Percentiles rank a stretch among this genome's conserved stretches.
phyloP scores from a whole-genome alignment of 495 filamentous ascomycete genomes.

The Hypomontagnella monticulosa region DNA sequence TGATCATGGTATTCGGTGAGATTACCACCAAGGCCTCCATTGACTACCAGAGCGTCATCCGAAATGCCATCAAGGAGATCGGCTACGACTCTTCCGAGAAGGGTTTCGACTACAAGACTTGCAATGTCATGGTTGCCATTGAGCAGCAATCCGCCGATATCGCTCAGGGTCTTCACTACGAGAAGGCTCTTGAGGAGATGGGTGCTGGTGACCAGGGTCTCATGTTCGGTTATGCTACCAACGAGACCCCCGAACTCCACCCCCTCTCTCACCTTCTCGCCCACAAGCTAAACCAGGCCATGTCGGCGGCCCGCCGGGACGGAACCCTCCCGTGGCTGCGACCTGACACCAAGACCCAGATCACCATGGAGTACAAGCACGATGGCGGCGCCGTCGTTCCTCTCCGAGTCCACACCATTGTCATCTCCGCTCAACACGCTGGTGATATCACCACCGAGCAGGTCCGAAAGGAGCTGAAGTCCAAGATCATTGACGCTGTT shows the following conservation, averaged over 20 bases:
- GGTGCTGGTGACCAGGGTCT: slow-evolving; percentile 99
- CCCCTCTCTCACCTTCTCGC: slow-evolving; percentile 91
- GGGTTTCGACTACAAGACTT: slow-evolving; percentile 99
- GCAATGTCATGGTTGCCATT: slow-evolving; percentile 97
- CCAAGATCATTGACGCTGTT: slow-evolving; percentile 95
- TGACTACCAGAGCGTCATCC: slow-evolving; percentile 98
- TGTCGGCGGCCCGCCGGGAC: slow-evolving; percentile 86
- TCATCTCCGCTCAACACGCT: slow-evolving; percentile 94
- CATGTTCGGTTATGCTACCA: slow-evolving; percentile 99
- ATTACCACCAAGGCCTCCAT: slow-evolving; percentile 95
- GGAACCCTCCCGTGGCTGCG: slow-evolving; percentile 92
- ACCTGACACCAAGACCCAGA: slow-evolving; percentile 99
- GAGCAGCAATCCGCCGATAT: slow-evolving; percentile 99
- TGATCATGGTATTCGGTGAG: slow-evolving; percentile 99
- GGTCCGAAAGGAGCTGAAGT: slow-evolving; percentile 92
- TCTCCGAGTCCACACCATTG: slow-evolving; percentile 91
- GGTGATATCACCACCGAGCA: slow-evolving; percentile 89
- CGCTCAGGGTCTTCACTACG: slow-evolving; percentile 96
- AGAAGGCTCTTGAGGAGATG: slow-evolving; percentile 94
- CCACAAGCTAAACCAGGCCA: slow-evolving; percentile 94
- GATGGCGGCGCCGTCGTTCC: slow-evolving; percentile 94
- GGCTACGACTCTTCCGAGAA: slow-evolving; percentile 96
- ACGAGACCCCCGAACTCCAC: slow-evolving; percentile 97
- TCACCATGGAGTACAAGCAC: slow-evolving; percentile 98
- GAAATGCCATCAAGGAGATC: slow-evolving; percentile 95